Conservation (phyloP, 805 yeast genomes). For the Lachancea dasiensis region DNA sequence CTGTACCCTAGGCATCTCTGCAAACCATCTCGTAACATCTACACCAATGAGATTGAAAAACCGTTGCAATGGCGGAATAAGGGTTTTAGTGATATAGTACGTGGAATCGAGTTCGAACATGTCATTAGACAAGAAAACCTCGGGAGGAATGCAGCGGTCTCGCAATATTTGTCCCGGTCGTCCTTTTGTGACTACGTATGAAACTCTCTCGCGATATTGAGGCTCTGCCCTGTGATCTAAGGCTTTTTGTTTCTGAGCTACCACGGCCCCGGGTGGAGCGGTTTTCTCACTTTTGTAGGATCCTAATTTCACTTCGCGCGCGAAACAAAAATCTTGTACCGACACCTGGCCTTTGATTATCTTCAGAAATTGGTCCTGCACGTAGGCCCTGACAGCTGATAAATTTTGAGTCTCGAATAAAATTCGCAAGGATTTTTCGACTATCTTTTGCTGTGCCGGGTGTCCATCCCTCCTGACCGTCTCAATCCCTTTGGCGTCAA, state of each 20-base stretch:
- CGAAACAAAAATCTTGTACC: conserved; percentile 82
- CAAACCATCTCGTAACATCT: conserved; percentile 70
- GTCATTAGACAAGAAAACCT: conserved; percentile 47
- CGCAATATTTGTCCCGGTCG: conserved; percentile 49
- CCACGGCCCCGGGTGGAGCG: conserved; percentile 88
- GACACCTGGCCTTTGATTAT: conserved; percentile 58
- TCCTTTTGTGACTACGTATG: conserved; percentile 72
- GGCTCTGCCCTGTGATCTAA: conserved; percentile 73
- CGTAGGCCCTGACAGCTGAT: conserved; percentile 60
- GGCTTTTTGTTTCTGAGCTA: conserved; percentile 58
- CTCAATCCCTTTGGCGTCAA: conserved; percentile 96
- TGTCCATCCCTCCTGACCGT: conserved; percentile 93
- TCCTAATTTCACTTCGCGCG: conserved; percentile 83
- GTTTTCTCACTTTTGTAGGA: conserved; percentile 64
- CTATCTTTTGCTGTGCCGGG: conserved; percentile 82
- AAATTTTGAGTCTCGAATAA: conserved; percentile 71
- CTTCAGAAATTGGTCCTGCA: conserved; percentile 59
- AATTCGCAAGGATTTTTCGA: conserved; percentile 59
- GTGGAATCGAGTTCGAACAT: conserved; percentile 60
- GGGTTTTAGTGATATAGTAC: conserved; percentile 76
- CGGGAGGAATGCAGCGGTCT: conserved; percentile 78
- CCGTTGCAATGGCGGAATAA: conserved; percentile 87
- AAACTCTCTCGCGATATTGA: conserved; percentile 82
- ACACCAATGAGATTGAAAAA: conserved; percentile 79
- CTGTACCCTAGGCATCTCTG: conserved; percentile 48